Evolutionary conservation across 2,329 filamentous ascomycete genomes (phyloP).

Genomic region (Diaporthe sp.): DNA sequence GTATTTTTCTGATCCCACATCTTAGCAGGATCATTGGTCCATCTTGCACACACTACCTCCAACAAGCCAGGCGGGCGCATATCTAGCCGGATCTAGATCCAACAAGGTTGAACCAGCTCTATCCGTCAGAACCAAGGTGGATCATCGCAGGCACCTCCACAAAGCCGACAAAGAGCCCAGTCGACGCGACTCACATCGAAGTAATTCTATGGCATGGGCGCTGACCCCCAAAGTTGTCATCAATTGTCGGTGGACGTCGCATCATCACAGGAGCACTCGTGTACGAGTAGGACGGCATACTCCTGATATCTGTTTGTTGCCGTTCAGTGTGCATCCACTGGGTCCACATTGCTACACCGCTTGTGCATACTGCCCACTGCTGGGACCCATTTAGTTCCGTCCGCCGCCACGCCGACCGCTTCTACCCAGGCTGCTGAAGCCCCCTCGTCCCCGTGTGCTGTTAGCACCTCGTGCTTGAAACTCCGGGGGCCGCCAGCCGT

Average conservation of each 20-base stretch:
- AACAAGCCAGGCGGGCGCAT: not conserved
- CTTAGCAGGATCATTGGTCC: not conserved
- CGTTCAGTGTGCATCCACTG: not conserved
- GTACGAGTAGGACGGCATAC: not conserved
- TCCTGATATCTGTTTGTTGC: not conserved
- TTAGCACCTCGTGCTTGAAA: conserved; percentile 15
- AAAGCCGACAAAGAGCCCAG: not conserved
- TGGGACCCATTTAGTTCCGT: conserved; percentile 3
- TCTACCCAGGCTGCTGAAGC: conserved; percentile 31
- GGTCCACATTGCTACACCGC: not conserved
- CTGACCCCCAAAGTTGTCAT: too few relatives aligned
- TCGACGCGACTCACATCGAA: not conserved
- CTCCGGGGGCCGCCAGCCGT: conserved; percentile 17
- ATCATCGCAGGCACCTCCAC: not conserved
- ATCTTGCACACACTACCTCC: not conserved
- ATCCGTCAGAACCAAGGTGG: too few relatives aligned
- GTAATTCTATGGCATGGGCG: not conserved
- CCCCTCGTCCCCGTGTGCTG: conserved; percentile 27
- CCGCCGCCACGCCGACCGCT: conserved; percentile 22
- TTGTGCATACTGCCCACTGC: not conserved
- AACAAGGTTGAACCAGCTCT: not conserved
- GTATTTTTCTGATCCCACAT: not conserved
- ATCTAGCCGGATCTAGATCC: not conserved
- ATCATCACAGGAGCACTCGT: not conserved
- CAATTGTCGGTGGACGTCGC: not conserved